phyloP scores from a whole-genome alignment of 2,329 filamentous ascomycete genomes.

The Camptophora hylomeconis region DNA sequence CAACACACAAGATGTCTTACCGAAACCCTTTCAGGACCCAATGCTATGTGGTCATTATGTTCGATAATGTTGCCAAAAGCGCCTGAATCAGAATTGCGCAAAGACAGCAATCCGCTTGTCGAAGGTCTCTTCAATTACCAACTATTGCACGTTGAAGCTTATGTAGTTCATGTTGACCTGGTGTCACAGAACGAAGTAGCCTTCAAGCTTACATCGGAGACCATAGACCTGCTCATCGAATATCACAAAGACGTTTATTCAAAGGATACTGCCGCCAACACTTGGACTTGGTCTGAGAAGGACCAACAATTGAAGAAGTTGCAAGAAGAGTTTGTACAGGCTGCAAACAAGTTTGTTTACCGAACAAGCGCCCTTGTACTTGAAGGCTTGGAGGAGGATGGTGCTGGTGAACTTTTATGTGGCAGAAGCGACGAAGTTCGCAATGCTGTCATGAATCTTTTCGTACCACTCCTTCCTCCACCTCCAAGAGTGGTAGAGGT shows the following conservation, averaged over 20 bases:
- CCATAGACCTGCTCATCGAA: constrained; percentile 83
- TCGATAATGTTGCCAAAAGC: constrained; percentile 87
- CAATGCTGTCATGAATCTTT: constrained; percentile 66
- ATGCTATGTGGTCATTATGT: constrained; percentile 88
- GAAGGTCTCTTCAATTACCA: constrained; percentile 89
- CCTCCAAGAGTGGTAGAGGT: constrained; percentile 80
- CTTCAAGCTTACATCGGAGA: constrained; percentile 91
- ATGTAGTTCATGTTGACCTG: constrained; percentile 98
- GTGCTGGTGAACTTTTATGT: constrained; percentile 80
- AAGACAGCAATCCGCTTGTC: constrained; percentile 67
- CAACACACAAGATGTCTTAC: constrained; percentile 94
- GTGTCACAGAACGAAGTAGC: constrained; percentile 94
- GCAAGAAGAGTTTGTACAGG: constrained; percentile 91
- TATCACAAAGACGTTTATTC: constrained; percentile 96
- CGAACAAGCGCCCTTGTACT: constrained; percentile 77
- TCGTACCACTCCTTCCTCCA: constrained; percentile 72
- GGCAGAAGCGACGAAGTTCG: constrained; percentile 92
- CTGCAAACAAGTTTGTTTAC: constrained; percentile 94
- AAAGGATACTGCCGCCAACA: constrained; percentile 74
- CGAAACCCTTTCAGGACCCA: constrained; percentile 76
- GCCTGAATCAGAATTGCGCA: constrained; percentile 70
- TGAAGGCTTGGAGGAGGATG: constrained; percentile 93
- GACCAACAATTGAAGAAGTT: constrained; percentile 93
- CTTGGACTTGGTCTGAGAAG: constrained; percentile 93
- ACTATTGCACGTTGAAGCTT: constrained; percentile 86